Evolutionary conservation across 139 green algal species (phyloP), one percentile per base, ranked within the genome.

Genomic region (Coelastrella sp.): DNA sequence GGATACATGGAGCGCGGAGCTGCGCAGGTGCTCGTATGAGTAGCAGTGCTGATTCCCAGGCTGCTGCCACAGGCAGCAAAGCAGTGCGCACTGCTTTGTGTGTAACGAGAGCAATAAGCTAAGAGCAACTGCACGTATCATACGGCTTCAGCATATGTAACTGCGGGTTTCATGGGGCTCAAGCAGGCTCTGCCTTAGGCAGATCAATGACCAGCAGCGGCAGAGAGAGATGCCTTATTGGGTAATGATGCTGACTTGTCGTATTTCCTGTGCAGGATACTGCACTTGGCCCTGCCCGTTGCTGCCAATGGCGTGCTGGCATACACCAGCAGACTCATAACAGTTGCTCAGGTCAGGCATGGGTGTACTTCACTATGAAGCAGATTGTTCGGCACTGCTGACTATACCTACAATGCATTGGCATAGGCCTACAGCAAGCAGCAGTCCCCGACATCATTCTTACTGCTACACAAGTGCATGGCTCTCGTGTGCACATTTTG

Each of bases 281-380:
- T 87, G 61, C 64, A 60, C 23, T 23, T 87, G 61, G 81, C 81
- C 13, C 13, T 77, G 5, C 81, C 81, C 13, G 20, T 68, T 59
- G 56, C 81, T 23, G 64, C 64, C 8, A 77, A 17, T 78, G 81
- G 81, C 5, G 81, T 87, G 17, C 22, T 87, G 13, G 14, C 22
- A 6, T 87, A 87, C 19, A 10, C 64, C 47, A 77, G 64, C 64
- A 76, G 81, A 23, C 64, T 87, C 61, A 87, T 87, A 7, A 87
- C 81, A 59, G 64, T 20, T 5, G 7, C 81, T 47, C 81, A 87
- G 81, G 81, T 78, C 5, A 61, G 64, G 75, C 75, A 82, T 6
- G 11, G 54, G 23, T 78, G 16, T 47, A 22, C 73, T 47, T 78
- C n/a, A 61, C 22, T 47, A 1, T 47, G 32, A 47, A 22, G 17